Evolutionary conservation across 306 rosid genomes (phyloP).

Genomic region (Delonix regia): DNA sequence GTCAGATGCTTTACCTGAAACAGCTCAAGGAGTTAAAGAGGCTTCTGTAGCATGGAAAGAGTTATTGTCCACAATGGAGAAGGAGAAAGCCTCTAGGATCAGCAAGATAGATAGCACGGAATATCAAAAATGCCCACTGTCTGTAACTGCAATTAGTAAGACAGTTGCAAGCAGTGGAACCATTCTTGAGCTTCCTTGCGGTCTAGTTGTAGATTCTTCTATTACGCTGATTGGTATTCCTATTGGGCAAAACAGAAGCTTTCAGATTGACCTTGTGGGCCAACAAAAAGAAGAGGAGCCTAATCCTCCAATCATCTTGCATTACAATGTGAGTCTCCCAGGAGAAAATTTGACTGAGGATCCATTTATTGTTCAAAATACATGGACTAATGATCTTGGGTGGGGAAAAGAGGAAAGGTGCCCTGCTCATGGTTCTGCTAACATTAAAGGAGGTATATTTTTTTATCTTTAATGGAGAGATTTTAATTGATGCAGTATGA

Average conservation of each 20-base stretch:
- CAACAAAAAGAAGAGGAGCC: constrained; percentile 57
- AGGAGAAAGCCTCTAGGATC: constrained; percentile 50
- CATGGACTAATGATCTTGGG: constrained; percentile 78
- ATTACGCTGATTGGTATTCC: constrained; percentile 85
- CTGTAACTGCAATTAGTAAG: constrained; percentile 50
- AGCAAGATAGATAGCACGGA: constrained; percentile 43
- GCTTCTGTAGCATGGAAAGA: constrained; percentile 87
- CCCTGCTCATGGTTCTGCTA: constrained; percentile 64
- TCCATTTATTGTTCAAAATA: constrained; percentile 80
- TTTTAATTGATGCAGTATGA: not conserved
- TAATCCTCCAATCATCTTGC: constrained; percentile 68
- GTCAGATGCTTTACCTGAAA: constrained; percentile 81
- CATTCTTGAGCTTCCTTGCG: constrained; percentile 82
- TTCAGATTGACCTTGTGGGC: constrained; percentile 75
- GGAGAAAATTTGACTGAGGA: constrained; percentile 81
- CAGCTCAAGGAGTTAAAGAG: constrained; percentile 86
- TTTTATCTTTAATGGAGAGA: constrained; percentile 6
- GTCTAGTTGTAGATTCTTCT: constrained; percentile 83
- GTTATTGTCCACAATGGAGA: constrained; percentile 50
- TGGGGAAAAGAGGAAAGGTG: constrained; percentile 90
- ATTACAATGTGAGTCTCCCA: constrained; percentile 74
- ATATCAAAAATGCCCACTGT: constrained; percentile 63
- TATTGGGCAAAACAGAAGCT: constrained; percentile 60
- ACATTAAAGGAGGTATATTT: constrained; percentile 57
- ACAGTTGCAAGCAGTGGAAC: constrained; percentile 40